Percentiles rank a stretch among this genome's conserved stretches.
These are phyloP conservation scores for Beauveria medogensis DNA, from an alignment of 2,329 filamentous ascomycete species.

Conservation along the genomic window DNA sequence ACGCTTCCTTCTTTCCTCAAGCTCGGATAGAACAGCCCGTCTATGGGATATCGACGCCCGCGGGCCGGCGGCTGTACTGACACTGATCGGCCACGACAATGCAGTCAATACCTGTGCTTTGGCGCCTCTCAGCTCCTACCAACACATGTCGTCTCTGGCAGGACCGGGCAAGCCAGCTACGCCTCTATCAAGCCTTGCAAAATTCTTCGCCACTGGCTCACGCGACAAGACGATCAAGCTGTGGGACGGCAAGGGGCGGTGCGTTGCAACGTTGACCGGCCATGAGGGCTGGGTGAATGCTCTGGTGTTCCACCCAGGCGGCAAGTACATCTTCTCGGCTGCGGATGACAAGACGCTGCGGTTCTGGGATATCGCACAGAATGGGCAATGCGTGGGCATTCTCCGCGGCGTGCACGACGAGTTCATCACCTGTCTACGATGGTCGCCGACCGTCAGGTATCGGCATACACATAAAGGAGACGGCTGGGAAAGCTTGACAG, in stretches of 20 bases:
- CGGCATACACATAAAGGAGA: conserved; percentile 19
- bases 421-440: conserved; percentile 79
- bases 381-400: conserved; percentile 80
- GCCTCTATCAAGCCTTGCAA: conserved; percentile 62
- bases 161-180: conserved; percentile 72
- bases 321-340: conserved; percentile 80
- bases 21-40: conserved; percentile 72
- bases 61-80: conserved; percentile 63
- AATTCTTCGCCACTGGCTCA: conserved; percentile 83
- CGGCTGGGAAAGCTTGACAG: conserved; percentile 24
- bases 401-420: conserved; percentile 70
- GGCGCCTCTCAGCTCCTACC: conserved; percentile 70
- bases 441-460: conserved; percentile 62
- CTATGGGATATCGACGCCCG: conserved; percentile 72
- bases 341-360: conserved; percentile 85
- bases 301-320: conserved; percentile 82
- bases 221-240: conserved; percentile 85
- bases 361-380: conserved; percentile 88
- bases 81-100: conserved; percentile 80
- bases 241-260: conserved; percentile 77
- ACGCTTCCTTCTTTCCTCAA: conserved; percentile 71
- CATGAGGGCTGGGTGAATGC: conserved; percentile 93
- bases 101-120: conserved; percentile 79
- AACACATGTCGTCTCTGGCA: conserved; percentile 65
- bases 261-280: conserved; percentile 74